Conservation (phyloP, 345 rosid species). For the Eucalyptus curtisii region DNA sequence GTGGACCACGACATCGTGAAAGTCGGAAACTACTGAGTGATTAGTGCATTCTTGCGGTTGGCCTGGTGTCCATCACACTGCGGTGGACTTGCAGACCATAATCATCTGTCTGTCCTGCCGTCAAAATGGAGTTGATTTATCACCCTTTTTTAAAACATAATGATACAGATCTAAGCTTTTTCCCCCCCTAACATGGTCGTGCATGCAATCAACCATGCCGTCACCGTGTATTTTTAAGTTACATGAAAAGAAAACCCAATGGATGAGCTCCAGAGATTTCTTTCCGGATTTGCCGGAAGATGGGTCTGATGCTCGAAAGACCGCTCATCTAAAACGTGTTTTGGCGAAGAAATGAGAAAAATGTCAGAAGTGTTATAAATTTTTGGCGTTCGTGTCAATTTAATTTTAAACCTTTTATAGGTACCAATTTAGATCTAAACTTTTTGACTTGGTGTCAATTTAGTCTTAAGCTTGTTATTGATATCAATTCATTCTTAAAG, state of each 20-base stretch:
- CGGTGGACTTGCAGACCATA: neutral
- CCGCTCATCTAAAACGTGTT: neutral
- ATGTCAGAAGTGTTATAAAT: fast-evolving
- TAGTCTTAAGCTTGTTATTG: too few relatives aligned
- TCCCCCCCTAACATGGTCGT: neutral
- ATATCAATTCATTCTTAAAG: too few relatives aligned
- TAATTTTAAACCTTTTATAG: fast-evolving
- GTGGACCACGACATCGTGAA: neutral
- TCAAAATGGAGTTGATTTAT: neutral
- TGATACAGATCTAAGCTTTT: neutral
- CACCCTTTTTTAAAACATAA: neutral
- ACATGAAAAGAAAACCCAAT: neutral
- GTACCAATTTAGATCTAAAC: fast-evolving
- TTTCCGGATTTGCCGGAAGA: neutral
- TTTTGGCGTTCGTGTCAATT: fast-evolving
- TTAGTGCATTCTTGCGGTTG: neutral
- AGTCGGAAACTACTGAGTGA: neutral
- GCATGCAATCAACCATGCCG: neutral
- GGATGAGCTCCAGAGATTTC: neutral
- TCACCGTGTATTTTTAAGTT: neutral
- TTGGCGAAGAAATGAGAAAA: neutral
- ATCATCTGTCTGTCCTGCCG: neutral
- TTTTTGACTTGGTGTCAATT: fast-evolving
- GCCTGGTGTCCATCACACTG: neutral
- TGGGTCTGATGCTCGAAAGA: neutral